phyloP scores from a whole-genome alignment of 2,329 filamentous ascomycete genomes.

The Emmonsia crescens region DNA sequence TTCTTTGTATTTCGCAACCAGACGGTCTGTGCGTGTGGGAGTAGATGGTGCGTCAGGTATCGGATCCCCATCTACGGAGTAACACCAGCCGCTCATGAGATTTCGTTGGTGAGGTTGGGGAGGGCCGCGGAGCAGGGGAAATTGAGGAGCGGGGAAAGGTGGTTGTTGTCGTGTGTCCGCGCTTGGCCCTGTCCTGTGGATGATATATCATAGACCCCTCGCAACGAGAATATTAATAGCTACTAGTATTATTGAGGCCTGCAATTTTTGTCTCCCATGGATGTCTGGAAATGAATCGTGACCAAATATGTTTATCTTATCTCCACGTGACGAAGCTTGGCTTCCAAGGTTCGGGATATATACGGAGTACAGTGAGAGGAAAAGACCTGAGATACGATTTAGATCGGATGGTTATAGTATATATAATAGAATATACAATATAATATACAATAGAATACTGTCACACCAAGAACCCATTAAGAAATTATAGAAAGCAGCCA shows the following conservation, averaged over 20 bases:
- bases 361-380: not conserved
- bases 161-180: not conserved
- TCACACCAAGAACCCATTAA: no score
- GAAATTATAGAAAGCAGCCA: no score
- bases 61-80: constrained; percentile 56
- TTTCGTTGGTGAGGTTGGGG: not conserved
- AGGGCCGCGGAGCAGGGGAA: not conserved
- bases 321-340: not conserved
- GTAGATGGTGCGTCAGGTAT: constrained; percentile 43
- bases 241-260: not conserved
- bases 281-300: no score
- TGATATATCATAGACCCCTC: not conserved
- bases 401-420: no score
- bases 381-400: no score
- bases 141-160: no score
- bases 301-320: not conserved
- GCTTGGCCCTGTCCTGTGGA: not conserved
- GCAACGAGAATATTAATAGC: not conserved
- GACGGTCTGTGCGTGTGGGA: constrained; percentile 40
- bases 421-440: no score
- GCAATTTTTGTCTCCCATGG: no score
- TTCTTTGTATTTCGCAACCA: constrained; percentile 23
- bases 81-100: constrained; percentile 13
- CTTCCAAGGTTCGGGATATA: not conserved
- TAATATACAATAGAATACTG: no score